Base-by-base conservation (phyloP, 495 filamentous ascomycete genomes). In the Xylaria nigripes region DNA sequence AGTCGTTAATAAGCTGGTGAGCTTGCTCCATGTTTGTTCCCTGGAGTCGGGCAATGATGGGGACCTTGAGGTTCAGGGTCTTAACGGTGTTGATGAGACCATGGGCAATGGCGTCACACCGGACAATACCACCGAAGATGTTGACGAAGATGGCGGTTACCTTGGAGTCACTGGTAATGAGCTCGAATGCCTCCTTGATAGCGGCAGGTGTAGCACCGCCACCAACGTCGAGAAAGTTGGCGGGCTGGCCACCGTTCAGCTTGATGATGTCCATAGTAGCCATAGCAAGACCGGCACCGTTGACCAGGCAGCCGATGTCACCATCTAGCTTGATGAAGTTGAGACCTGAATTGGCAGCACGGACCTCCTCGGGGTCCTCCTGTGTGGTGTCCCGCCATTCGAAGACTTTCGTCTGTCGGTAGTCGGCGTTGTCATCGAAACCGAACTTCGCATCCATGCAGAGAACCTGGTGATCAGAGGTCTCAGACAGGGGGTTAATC, bases 201-300 rank as follows among this genome's bases (percentile, higher is more conserved):
- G 93, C 93, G 61, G 89, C 86, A 12, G 92, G 89, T 51, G 93
- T 98, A 57, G 93, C 93, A 76, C 93, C 93, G 69, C 93, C 93
- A 60, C 93, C 93, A 58, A 97, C 94, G 68, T 98, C 93, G 55
- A 98, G 80, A 86, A 98, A 98, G 81, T 98, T 98, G 54, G 93
- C 93, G 49, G 93, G 93, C 65, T 80, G 79, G 48, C 93, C 93
- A 65, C 93, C 93, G 76, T 98, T 98, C 24, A 98, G 83, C 81
- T 98, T 98, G 81, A 98, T 98, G 75, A 98, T 97, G 73, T 98
- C 93, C 93, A 98, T 98, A 61, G 93, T 98, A 51, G 93, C 93
- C 93, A 98, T 98, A 68, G 93, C 93, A 54, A 98, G 86, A 77
- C 93, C 93, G 60, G 93, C 93, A 70, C 93, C 93, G 73, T 98